phyloP scores from a whole-genome alignment of 2,329 filamentous ascomycete genomes.

The Aspergillus costaricaensis region DNA sequence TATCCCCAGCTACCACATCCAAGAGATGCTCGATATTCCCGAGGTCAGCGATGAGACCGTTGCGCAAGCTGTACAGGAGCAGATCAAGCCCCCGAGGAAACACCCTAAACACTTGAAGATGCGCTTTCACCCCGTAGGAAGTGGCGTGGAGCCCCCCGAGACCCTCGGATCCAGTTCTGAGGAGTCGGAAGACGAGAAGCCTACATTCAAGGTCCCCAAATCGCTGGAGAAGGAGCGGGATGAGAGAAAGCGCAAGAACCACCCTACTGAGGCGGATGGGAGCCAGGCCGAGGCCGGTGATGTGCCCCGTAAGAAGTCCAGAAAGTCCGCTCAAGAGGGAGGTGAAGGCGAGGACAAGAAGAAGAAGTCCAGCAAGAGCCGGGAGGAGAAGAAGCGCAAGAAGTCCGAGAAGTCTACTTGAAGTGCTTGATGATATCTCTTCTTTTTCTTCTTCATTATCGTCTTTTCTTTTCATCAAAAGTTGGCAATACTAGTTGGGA shows the following conservation, averaged over 20 bases:
- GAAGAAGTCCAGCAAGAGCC: conserved; percentile 38
- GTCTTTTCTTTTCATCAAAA: conserved; percentile 13
- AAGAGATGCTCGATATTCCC: conserved; percentile 40
- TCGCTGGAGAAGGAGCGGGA: conserved; percentile 30
- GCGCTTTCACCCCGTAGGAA: conserved; percentile 49
- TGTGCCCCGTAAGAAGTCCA: conserved; percentile 43
- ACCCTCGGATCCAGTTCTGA: conserved; percentile 41
- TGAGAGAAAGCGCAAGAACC: conserved; percentile 43
- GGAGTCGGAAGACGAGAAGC: conserved; percentile 39
- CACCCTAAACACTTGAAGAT: conserved; percentile 48
- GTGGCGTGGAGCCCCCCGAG: conserved; percentile 32
- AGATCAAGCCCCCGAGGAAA: conserved; percentile 39
- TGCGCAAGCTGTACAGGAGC: conserved; percentile 27
- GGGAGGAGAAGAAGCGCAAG: conserved; percentile 45
- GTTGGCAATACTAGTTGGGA: conserved; percentile 20
- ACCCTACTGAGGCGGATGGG: conserved; percentile 33
- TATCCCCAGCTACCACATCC: conserved; percentile 39
- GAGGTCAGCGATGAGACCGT: conserved; percentile 26
- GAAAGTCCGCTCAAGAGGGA: conserved; percentile 34
- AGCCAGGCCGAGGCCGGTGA: conserved; percentile 25
- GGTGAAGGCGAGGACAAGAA: conserved; percentile 32
- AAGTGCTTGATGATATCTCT: conserved; percentile 23
- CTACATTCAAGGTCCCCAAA: conserved; percentile 35
- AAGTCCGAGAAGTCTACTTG: conserved; percentile 35
- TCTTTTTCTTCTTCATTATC: neutral